Conservation (phyloP, 805 yeast genomes). For the Zygotorulaspora sp. region DNA sequence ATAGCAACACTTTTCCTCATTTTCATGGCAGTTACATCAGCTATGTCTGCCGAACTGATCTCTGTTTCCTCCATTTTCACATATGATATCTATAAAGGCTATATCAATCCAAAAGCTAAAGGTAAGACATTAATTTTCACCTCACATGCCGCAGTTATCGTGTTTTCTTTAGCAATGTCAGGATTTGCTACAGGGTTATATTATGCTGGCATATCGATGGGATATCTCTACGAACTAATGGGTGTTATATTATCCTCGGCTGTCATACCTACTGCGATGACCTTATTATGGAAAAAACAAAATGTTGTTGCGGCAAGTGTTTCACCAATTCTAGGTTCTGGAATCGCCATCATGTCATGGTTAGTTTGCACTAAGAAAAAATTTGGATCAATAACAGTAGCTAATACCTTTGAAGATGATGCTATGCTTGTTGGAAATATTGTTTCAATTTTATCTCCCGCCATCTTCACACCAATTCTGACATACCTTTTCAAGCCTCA, state of each 20-base stretch:
- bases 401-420: slow-evolving; percentile 70
- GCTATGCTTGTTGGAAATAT: slow-evolving; percentile 89
- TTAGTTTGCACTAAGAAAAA: slow-evolving; percentile 45
- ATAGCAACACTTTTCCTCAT: slow-evolving; percentile 73
- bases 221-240: slow-evolving; percentile 82
- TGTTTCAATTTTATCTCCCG: slow-evolving; percentile 72
- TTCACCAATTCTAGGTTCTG: slow-evolving; percentile 77
- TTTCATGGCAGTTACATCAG: slow-evolving; percentile 91
- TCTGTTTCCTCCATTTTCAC: slow-evolving; percentile 83
- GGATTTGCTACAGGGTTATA: slow-evolving; percentile 78
- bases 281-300: slow-evolving; percentile 59
- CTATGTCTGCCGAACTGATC: slow-evolving; percentile 86
- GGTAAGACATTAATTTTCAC: slow-evolving; percentile 67
- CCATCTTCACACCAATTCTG: slow-evolving; percentile 59
- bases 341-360: slow-evolving; percentile 70
- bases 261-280: slow-evolving; percentile 70
- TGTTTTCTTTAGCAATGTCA: slow-evolving; percentile 62
- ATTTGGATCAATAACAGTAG: slow-evolving; percentile 42
- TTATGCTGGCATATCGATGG: slow-evolving; percentile 81
- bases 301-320: slow-evolving; percentile 63
- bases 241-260: slow-evolving; percentile 86
- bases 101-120: slow-evolving; percentile 71
- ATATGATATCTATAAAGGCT: slow-evolving; percentile 78
- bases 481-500: slow-evolving; percentile 63
- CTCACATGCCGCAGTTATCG: slow-evolving; percentile 64